phyloP scores from a whole-genome alignment of 768 basidiomycete species.

The Psilocybe sp. region DNA sequence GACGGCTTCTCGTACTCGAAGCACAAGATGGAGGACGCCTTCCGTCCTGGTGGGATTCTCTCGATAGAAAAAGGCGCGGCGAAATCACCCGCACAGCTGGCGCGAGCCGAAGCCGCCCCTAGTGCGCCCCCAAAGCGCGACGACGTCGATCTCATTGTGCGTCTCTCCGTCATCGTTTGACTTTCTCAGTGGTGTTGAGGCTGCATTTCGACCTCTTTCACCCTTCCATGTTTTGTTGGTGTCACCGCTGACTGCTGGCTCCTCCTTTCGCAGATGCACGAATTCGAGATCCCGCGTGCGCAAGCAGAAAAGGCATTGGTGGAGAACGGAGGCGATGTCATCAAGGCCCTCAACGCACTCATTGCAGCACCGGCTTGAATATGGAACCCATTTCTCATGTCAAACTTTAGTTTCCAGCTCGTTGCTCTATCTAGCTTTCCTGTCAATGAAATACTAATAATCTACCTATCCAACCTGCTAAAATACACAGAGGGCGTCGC shows the following conservation, averaged over 20 bases:
- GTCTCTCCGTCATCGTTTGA: conserved; percentile 12
- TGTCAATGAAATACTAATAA: no score
- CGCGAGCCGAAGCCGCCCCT: conserved; percentile 32
- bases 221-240: neutral
- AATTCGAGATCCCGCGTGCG: conserved; percentile 58
- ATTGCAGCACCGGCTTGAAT: conserved; percentile 25
- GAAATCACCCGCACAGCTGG: conserved; percentile 29
- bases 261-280: conserved; percentile 49
- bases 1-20: conserved; percentile 72
- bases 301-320: conserved; percentile 58
- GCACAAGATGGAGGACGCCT: conserved; percentile 63
- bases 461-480: no score
- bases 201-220: no score
- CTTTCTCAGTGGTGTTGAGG: no score
- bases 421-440: no score
- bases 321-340: conserved; percentile 51
- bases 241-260: neutral
- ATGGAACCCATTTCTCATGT: no score
- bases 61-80: conserved; percentile 43
- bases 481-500: no score
- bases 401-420: no score
- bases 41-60: conserved; percentile 51
- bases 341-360: conserved; percentile 45
- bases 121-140: conserved; percentile 46
- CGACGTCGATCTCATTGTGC: conserved; percentile 64